A percentile compares a stretch with the other conserved stretches of the same genome.
Conservation (phyloP, 1,139 yeast species). For the Yamadazyma dushanensis region DNA sequence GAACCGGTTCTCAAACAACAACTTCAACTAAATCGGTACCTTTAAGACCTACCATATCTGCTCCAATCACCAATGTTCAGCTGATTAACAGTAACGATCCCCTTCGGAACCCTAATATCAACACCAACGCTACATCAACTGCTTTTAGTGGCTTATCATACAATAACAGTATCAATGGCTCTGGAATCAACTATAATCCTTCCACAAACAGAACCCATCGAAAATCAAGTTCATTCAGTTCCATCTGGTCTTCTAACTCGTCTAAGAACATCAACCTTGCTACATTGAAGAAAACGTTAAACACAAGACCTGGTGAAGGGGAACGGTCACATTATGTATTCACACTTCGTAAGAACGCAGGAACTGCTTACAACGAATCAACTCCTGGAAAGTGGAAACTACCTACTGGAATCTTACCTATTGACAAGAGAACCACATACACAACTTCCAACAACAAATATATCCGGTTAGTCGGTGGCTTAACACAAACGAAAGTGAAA, state of each 20-base stretch:
- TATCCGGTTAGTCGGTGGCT: slow-evolving; percentile 30
- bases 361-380: slow-evolving; percentile 56
- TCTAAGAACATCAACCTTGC: slow-evolving; percentile 40
- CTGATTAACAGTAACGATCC: slow-evolving; percentile 6
- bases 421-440: slow-evolving; percentile 32
- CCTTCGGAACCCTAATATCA: neutral
- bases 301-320: slow-evolving; percentile 50
- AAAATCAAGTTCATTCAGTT: slow-evolving; percentile 33
- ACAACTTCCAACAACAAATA: slow-evolving; percentile 32
- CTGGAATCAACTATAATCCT: neutral
- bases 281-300: slow-evolving; percentile 36
- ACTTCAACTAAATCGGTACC: slow-evolving; percentile 12
- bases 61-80: slow-evolving; percentile 16
- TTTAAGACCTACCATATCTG: slow-evolving; percentile 16
- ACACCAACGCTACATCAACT: neutral
- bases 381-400: slow-evolving; percentile 60
- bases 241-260: slow-evolving; percentile 37
- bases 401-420: slow-evolving; percentile 62
- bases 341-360: slow-evolving; percentile 50
- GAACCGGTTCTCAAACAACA: slow-evolving; percentile 14
- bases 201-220: slow-evolving; percentile 8
- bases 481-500: slow-evolving; percentile 25
- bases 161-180: slow-evolving; percentile 1
- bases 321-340: slow-evolving; percentile 57
- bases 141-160: neutral